Percentiles rank a stretch among this genome's conserved stretches.
phyloP scores from a whole-genome alignment of 176 grass and related monocot species.

The Oryza meyeriana region DNA sequence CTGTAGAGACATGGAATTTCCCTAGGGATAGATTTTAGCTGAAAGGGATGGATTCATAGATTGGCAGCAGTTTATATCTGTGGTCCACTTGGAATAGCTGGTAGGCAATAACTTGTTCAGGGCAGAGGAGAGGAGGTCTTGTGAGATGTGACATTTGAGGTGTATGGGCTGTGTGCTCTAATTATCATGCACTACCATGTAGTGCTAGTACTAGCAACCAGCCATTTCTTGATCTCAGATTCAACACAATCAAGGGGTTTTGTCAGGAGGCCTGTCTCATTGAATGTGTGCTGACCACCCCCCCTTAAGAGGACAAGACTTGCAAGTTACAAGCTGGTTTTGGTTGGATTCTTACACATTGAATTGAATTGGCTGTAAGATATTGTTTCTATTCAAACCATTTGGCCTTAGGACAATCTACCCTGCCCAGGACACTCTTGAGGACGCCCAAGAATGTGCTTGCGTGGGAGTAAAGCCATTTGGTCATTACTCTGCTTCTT shows the following conservation, averaged over 20 bases:
- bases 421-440: conserved; percentile 24
- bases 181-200: conserved; percentile 40
- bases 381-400: conserved; percentile 45
- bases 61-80: conserved; percentile 14
- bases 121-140: conserved; percentile 18
- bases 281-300: conserved; percentile 26
- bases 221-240: conserved; percentile 43
- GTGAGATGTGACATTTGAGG: conserved; percentile 48
- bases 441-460: neutral
- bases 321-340: conserved; percentile 45
- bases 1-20: conserved; percentile 26
- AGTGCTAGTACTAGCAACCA: conserved; percentile 28
- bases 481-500: conserved; percentile 18
- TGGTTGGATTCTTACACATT: conserved; percentile 32
- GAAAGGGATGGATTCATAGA: neutral
- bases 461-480: conserved; percentile 39
- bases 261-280: conserved; percentile 45
- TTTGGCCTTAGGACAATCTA: conserved; percentile 34
- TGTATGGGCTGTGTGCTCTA: conserved; percentile 42
- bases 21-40: conserved; percentile 13
- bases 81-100: conserved; percentile 42
- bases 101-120: conserved; percentile 35
- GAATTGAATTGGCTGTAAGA: conserved; percentile 36
- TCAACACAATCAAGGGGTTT: conserved; percentile 50
- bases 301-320: conserved; percentile 31